Conservation (phyloP, 2,329 filamentous ascomycete genomes). For the Cadophora malorum region DNA sequence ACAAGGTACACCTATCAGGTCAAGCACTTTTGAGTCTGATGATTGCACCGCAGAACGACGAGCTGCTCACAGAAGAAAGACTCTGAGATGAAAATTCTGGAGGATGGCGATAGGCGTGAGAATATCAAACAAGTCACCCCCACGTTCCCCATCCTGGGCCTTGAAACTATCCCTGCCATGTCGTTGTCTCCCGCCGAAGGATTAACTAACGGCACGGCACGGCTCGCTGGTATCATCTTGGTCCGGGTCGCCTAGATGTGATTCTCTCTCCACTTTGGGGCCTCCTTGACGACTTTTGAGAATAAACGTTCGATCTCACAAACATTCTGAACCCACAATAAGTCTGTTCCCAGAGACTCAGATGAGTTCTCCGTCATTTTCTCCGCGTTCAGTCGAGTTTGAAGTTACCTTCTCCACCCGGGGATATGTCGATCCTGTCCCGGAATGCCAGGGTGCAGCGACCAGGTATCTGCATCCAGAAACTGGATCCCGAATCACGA, state of each 20-base stretch:
- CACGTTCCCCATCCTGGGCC: neutral
- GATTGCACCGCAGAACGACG: neutral
- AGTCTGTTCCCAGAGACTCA: neutral
- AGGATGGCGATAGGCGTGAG: neutral
- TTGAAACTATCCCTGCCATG: neutral
- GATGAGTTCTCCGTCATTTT: neutral
- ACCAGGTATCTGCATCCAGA: neutral
- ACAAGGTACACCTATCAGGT: neutral
- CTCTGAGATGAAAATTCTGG: neutral
- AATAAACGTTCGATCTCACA: neutral
- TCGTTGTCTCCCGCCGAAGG: neutral
- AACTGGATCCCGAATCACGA: neutral
- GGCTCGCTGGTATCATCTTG: neutral
- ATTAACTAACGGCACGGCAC: neutral
- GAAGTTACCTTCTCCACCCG: neutral
- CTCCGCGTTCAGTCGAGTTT: neutral
- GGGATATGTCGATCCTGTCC: neutral
- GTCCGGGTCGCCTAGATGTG: neutral
- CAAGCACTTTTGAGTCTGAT: neutral
- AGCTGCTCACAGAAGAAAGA: no score
- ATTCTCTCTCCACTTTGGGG: neutral
- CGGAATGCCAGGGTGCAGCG: neutral
- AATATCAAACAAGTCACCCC: neutral
- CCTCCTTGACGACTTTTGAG: no score
- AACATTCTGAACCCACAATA: neutral